Base-by-base conservation (phyloP, 306 rosid species). In the Citrullus colocynthis region DNA sequence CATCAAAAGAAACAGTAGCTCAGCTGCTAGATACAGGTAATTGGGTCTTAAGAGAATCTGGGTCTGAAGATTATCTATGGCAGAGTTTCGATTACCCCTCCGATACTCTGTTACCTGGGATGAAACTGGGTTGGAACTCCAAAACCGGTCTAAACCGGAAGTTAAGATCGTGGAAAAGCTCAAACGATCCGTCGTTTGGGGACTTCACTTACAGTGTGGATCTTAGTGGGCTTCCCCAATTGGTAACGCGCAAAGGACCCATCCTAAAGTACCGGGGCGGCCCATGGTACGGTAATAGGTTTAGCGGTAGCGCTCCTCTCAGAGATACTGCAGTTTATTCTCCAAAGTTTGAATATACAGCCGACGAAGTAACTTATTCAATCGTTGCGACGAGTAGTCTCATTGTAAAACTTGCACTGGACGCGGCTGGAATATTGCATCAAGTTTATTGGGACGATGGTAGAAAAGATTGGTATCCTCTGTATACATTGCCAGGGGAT, bases 81-180 rank as follows among this genome's bases (percentile, higher is more conserved):
- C 86, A 88, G 82, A 86, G 89, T 78, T 88, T 88, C 69, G 89
- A 88, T 84, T 77, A 86, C 70, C 91, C 89, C 18, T 84, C 76
- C 67, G 78, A 88, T 61, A 88, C 88, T 64, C 80, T 88, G 55
- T 58, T 88, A 48, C 88, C 91, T n/a, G 82, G 86, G 30, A 84
- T 85, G 88, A 84, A 80, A 36, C 88, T 85, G 17, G 91, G 91
- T 63, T 80, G 82, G 86, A 83, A 77, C 78, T 76, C 82, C 84
- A 84, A 58, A 81, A 82, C 85, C 54, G 87, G 87, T 69, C 61
- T 86, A 86, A 84, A 78, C 71, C 62, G 75, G 9, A 79, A 77
- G 45, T 82, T 88, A 60, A 86, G 75, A 58, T 88, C 89, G 9
- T 86, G 88, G 91, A 88, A 78, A 78, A 81, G 45, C 75, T 2